phyloP scores from a whole-genome alignment of 2,329 filamentous ascomycete species.

The Cercospora zeae-maydis region DNA sequence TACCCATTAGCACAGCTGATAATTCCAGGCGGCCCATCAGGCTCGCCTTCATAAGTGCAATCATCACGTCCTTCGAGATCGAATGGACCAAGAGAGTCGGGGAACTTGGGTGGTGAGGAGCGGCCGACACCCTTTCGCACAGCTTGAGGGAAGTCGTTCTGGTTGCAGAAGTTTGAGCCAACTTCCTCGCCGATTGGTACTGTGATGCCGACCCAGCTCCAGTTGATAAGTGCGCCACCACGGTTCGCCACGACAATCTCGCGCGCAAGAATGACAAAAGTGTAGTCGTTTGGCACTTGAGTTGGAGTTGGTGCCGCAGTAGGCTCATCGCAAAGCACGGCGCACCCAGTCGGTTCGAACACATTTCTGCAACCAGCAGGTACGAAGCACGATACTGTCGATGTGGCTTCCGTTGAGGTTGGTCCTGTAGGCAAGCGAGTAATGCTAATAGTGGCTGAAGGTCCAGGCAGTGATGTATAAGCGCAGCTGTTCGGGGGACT shows the following conservation, averaged over 20 bases:
- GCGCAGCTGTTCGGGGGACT: conserved; percentile 1
- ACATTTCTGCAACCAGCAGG: no score
- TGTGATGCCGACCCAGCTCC: neutral
- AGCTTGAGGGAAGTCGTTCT: neutral
- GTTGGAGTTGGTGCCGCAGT: neutral
- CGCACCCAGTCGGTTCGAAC: no score
- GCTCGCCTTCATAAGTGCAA: neutral
- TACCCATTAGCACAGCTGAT: neutral
- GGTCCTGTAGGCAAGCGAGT: neutral
- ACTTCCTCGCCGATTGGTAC: neutral
- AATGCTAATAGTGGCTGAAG: neutral
- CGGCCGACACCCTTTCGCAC: neutral
- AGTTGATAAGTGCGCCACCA: neutral
- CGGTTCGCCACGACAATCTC: neutral
- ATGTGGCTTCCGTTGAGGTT: neutral
- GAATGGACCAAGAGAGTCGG: neutral
- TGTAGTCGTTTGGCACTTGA: neutral
- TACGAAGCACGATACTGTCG: neutral
- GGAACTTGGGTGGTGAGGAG: neutral
- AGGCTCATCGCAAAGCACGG: no score
- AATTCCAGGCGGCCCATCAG: neutral
- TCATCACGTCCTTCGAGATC: neutral
- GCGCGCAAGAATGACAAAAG: neutral
- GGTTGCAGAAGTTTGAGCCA: neutral
- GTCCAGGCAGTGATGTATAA: neutral